Evolutionary conservation across 1,284 basidiomycete genomes (phyloP), one percentile per base, ranked within the genome.

Genomic region (Malassezia sympodialis): DNA sequence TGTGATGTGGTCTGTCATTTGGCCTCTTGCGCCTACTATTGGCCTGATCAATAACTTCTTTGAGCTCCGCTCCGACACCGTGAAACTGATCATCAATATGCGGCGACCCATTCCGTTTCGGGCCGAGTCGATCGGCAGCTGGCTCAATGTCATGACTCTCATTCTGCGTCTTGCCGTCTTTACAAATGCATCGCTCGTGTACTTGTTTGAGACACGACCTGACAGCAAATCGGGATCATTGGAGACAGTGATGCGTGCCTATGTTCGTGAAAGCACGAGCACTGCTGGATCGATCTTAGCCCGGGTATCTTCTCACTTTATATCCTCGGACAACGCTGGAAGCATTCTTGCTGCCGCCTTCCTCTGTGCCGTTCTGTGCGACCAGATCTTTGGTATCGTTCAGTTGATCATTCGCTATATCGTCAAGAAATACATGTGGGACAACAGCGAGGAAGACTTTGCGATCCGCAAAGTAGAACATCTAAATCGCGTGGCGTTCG

Each of bases 41-140:
- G 68, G 64, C 1, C 68, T 72, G 26, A 59, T 75, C 48, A 90
- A 94, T 78, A 93, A 94, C 76, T 82, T 90, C 75, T 79, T 98
- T 63, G 94, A 98, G 77, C 77, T 91, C 8, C 83, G 91, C 26
- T 87, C 85, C 1, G 94, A 98, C 74, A 90, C 93, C 1, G 86
- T 93, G 80, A 98, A 98, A 79, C 86, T 98, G 72, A 84, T 85
- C 7, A 82, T 84, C 14, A 90, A 94, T 70, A 81, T 83, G 48
- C 82, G 89, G 11, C 81, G 90, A 17, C 89, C 93, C 1, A 80
- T 94, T 34, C 90, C 93, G 0, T 77, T 80, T 14, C 83, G 91
- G 8, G 85, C 86, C 11, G 90, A 94, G 70, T 86, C 84, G 4
- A 90, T 96, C 62, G 93, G 93, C 0, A 86, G 90, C 0, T 98